A percentile compares a stretch with the other conserved stretches of the same genome.
These are phyloP conservation scores for Tylopilus felleus DNA, from an alignment of 768 basidiomycete species.

Conservation along the genomic window DNA sequence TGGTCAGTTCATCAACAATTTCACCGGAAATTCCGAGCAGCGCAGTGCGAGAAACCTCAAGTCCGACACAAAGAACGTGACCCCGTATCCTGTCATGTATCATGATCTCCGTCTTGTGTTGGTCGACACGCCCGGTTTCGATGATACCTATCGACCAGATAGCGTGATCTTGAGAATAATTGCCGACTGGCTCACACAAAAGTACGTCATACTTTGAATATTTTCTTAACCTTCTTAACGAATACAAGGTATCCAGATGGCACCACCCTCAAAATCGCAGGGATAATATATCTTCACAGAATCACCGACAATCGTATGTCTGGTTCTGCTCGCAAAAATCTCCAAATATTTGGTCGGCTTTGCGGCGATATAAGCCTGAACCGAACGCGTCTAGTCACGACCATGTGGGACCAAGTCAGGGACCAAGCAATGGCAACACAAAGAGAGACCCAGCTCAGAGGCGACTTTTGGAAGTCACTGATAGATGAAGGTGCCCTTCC, in stretches of 20 bases:
- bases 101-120: conserved; percentile 5
- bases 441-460: conserved; percentile 24
- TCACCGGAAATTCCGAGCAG: conserved; percentile 1
- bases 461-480: conserved; percentile 23
- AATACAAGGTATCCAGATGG: conserved; percentile 9
- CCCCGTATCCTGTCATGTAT: neutral
- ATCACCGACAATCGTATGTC: conserved; percentile 36
- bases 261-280: conserved; percentile 16
- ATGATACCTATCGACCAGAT: conserved; percentile 18
- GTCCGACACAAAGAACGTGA: conserved; percentile 13
- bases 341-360: conserved; percentile 33
- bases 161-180: conserved; percentile 7
- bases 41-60: neutral
- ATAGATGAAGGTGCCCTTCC: neutral
- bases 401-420: conserved; percentile 34
- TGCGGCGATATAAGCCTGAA: conserved; percentile 31
- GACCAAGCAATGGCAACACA: conserved; percentile 6
- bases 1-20: conserved; percentile 12
- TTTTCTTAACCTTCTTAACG: neutral
- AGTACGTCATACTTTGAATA: neutral
- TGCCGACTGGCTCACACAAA: conserved; percentile 19
- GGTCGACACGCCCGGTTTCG: conserved; percentile 22
- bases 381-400: conserved; percentile 36
- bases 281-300: conserved; percentile 34
- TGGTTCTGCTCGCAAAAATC: conserved; percentile 29